phyloP scores from a whole-genome alignment of 768 basidiomycete genomes.

The Coprinopsis marcescibilis region DNA sequence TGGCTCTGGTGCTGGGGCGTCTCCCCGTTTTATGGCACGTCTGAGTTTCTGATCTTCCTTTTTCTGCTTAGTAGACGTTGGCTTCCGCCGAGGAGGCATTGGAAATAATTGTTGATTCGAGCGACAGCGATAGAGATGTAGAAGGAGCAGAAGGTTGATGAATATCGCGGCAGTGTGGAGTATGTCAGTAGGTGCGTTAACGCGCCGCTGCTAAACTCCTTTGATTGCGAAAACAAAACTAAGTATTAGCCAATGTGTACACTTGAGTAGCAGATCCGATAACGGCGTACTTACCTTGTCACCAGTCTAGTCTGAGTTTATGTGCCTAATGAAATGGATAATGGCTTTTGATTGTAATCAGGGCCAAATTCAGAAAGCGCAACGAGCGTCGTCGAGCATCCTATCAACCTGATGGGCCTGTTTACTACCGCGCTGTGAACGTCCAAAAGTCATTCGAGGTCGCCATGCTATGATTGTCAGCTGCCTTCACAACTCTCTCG shows the following conservation, averaged over 20 bases:
- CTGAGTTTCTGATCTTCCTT: slow-evolving; percentile 72
- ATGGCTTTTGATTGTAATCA: slow-evolving; percentile 5
- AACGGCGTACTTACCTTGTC: too few relatives aligned
- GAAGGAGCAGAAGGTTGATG: not conserved
- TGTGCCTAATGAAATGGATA: too few relatives aligned
- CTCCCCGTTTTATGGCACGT: slow-evolving; percentile 82
- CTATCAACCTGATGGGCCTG: slow-evolving; percentile 3
- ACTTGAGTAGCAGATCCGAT: too few relatives aligned
- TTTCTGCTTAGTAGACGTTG: slow-evolving; percentile 61
- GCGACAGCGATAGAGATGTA: not conserved
- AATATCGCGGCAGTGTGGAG: slow-evolving; percentile 18
- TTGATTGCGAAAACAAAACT: too few relatives aligned
- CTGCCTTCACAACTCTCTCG: not conserved
- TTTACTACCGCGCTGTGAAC: slow-evolving; percentile 4
- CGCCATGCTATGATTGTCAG: not conserved
- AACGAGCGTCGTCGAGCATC: too few relatives aligned
- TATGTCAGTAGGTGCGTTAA: not conserved
- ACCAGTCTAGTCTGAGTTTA: too few relatives aligned
- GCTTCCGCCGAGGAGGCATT: slow-evolving; percentile 43
- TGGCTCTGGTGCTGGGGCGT: slow-evolving; percentile 38
- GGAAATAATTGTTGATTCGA: slow-evolving; percentile 1
- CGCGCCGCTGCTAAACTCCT: too few relatives aligned
- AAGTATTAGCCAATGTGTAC: too few relatives aligned
- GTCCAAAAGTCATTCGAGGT: not conserved
- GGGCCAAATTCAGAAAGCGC: too few relatives aligned